A percentile compares a stretch with the other conserved stretches of the same genome.
phyloP scores from a whole-genome alignment of 2,329 filamentous ascomycete species.

The Beauveria sp. region DNA sequence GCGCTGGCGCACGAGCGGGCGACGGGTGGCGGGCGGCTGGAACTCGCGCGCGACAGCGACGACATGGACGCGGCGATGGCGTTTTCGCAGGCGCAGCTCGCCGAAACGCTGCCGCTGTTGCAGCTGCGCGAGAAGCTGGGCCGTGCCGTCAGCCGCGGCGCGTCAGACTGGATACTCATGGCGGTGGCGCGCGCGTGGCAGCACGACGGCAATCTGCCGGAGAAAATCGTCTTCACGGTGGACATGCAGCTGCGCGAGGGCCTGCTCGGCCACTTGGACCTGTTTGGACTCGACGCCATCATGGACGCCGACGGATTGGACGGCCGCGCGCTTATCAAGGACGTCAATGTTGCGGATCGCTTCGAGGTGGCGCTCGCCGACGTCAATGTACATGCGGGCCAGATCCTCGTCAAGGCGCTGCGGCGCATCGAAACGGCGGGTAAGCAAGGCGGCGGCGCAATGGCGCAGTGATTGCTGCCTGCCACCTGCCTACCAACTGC shows the following conservation, averaged over 20 bases:
- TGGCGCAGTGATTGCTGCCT: neutral
- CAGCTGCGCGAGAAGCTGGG: slow-evolving; percentile 46
- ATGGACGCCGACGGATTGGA: slow-evolving; percentile 32
- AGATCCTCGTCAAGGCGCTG: slow-evolving; percentile 40
- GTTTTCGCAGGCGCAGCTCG: slow-evolving; percentile 34
- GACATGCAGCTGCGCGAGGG: slow-evolving; percentile 25
- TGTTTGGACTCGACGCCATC: slow-evolving; percentile 39
- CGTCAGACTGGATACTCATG: slow-evolving; percentile 49
- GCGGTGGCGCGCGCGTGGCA: slow-evolving; percentile 54
- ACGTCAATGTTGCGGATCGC: slow-evolving; percentile 42
- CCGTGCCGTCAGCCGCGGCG: slow-evolving; percentile 35
- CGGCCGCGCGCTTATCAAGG: slow-evolving; percentile 29
- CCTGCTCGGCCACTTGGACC: slow-evolving; percentile 38
- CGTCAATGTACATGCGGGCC: slow-evolving; percentile 41
- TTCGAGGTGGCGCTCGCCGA: slow-evolving; percentile 48
- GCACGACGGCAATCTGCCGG: slow-evolving; percentile 42
- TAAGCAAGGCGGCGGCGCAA: neutral
- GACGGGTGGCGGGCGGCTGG: slow-evolving; percentile 17
- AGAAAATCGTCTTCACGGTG: slow-evolving; percentile 42
- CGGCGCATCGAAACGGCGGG: neutral
- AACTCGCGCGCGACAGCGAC: slow-evolving; percentile 16
- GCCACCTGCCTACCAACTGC: no score
- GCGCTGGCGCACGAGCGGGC: slow-evolving; percentile 42
- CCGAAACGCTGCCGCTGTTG: slow-evolving; percentile 40
- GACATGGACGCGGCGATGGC: slow-evolving; percentile 34